Evolutionary conservation across 2,329 filamentous ascomycete species (phyloP), one percentile per base, ranked within the genome.

Genomic region (Lasiodiplodia theobromae): DNA sequence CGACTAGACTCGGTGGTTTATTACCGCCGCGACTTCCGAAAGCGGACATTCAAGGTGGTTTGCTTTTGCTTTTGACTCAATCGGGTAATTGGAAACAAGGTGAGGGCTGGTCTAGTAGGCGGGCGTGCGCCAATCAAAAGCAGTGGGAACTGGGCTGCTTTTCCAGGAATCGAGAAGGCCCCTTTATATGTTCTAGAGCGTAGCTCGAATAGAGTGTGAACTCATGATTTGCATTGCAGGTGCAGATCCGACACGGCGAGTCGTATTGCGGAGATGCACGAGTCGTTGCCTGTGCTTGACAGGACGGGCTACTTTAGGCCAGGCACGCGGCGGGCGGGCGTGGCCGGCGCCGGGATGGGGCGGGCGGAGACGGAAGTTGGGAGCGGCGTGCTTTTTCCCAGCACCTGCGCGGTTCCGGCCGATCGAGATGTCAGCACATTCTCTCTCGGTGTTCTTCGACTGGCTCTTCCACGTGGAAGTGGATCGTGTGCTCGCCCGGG

Each of bases 151-250:
- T n/a, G 16, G 34, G 31, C 37, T 23, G n/a, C 16, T 14, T 37
- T 11, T 37, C 4, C 16, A 37, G 3, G n/a, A 38, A 21, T 37
- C 3, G 11, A 16, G 18, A 34, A 28, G 8, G 28, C n/a, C 4
- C n/a, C 11, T 23, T 40, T 21, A 28, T 7, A 31, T 5, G 28
- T 37, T 34, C n/a, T 23, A 34, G 21, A 23, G 31, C 10, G 14
- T 11, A 10, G 25, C 16, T 49, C 25, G 58, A 51, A 63, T 49
- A 49, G 12, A 23, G 16, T 14, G 58, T 40, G 31, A 3, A 34
- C 16, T 18, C 40, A 63, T 63, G 58, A 63, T 63, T 63, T 63
- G 40, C 58, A 63, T 31, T 49, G 58, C 58, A n/a, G 21, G 16
- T 23, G 58, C 28, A 63, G 58, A 63, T 63, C 58, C 8, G 34